A percentile compares a stretch with the other conserved stretches of the same genome.
phyloP scores from a whole-genome alignment of 2,329 filamentous ascomycete genomes.

The Hypoxylon rubiginosum region DNA sequence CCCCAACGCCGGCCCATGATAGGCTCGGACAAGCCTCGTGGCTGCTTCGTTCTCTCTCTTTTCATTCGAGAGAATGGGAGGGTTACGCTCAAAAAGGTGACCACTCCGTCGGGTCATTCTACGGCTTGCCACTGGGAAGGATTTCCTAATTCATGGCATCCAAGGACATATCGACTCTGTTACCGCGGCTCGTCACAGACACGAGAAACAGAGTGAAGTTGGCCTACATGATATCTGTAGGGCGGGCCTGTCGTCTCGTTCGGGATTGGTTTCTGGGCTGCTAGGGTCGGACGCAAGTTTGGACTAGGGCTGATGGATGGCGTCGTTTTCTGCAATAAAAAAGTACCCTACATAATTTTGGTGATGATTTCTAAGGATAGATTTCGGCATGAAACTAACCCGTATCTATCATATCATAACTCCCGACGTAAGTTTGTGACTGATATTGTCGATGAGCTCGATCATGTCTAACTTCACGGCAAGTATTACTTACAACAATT shows the following conservation, averaged over 20 bases:
- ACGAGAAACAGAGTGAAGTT: neutral
- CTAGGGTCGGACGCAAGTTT: neutral
- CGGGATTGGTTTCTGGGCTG: neutral
- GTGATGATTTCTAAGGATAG: neutral
- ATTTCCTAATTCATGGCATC: neutral
- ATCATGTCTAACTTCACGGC: neutral
- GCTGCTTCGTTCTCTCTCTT: neutral
- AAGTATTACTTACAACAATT: neutral
- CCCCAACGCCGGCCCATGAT: neutral
- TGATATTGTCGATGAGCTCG: neutral
- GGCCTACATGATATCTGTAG: neutral
- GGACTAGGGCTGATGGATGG: constrained; percentile 7
- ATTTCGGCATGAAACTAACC: neutral
- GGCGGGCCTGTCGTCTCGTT: neutral
- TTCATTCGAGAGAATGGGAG: constrained; percentile 1
- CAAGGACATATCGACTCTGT: neutral
- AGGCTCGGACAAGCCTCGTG: neutral
- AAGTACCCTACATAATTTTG: constrained; percentile 8
- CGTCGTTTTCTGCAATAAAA: neutral
- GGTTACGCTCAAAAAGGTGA: neutral
- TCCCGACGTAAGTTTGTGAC: neutral
- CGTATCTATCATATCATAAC: neutral
- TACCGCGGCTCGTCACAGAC: neutral
- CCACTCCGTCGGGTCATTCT: constrained; percentile 3
- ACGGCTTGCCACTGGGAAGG: neutral